Conservation (phyloP, 305 asterid genomes). For the Fraxinus dipetala region DNA sequence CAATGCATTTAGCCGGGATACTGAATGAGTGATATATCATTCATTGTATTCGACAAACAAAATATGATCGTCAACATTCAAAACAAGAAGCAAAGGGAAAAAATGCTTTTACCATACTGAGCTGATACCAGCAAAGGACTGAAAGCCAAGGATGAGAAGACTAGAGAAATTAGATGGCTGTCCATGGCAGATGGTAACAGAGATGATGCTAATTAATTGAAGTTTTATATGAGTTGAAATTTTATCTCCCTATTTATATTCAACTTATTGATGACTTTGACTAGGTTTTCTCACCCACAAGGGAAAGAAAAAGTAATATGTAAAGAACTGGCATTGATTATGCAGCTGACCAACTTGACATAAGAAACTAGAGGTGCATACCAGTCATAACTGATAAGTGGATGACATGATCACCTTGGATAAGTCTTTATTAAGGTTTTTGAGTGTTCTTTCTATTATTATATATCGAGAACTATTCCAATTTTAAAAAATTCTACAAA, state of each 20-base stretch:
- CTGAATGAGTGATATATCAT: conserved; percentile 18
- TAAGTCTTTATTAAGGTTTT: not conserved
- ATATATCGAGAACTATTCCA: not conserved
- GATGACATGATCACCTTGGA: not conserved
- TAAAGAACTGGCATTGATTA: not conserved
- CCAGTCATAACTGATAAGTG: not conserved
- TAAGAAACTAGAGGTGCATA: not conserved
- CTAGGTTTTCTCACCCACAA: not conserved
- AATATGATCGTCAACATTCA: not conserved
- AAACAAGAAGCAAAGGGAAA: not conserved
- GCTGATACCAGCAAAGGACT: conserved; percentile 4
- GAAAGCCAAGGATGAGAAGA: conserved; percentile 4
- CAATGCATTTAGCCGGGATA: conserved; percentile 19
- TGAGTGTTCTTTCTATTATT: not conserved
- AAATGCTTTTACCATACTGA: not conserved
- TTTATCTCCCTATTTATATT: not conserved
- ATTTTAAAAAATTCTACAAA: not conserved
- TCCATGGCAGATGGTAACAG: conserved; percentile 18
- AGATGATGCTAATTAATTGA: not conserved
- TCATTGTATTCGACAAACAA: not conserved
- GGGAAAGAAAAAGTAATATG: not conserved
- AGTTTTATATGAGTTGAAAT: not conserved
- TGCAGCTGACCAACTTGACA: not conserved
- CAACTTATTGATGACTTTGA: not conserved
- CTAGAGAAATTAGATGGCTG: conserved; percentile 8